phyloP scores from a whole-genome alignment of 2,329 filamentous ascomycete species.

The Ceratocystis huliohia region DNA sequence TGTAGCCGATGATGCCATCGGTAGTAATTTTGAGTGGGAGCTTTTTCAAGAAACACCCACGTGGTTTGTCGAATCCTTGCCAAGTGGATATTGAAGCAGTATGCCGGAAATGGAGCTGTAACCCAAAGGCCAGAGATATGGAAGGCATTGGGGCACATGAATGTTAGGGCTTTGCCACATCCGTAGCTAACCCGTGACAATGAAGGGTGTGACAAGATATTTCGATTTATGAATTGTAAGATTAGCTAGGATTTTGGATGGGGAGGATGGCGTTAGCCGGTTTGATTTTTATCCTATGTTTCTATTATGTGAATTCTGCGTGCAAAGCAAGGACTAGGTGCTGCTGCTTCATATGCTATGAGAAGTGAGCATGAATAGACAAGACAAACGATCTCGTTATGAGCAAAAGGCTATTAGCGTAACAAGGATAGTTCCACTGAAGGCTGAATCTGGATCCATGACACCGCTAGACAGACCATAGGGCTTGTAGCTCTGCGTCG shows the following conservation, averaged over 20 bases:
- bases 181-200: too few species aligned
- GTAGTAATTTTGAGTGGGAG: constrained; percentile 9
- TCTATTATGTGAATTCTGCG: too few species aligned
- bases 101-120: background rate
- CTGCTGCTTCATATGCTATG: too few species aligned
- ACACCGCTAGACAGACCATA: too few species aligned
- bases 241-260: background rate
- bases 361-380: too few species aligned
- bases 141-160: background rate
- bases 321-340: too few species aligned
- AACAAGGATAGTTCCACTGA: too few species aligned
- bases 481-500: too few species aligned
- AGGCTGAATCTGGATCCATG: too few species aligned
- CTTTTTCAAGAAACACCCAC: background rate
- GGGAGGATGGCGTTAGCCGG: background rate
- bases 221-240: background rate
- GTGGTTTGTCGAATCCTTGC: constrained; percentile 1
- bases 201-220: background rate
- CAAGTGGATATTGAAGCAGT: background rate
- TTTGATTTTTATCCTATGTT: background rate
- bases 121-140: background rate
- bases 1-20: constrained; percentile 18
- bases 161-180: too few species aligned
- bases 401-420: too few species aligned
- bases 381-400: too few species aligned